A percentile compares a stretch with the other conserved stretches of the same genome.
Conservation (phyloP, 495 filamentous ascomycete species). For the Annulohypoxylon moriforme region DNA sequence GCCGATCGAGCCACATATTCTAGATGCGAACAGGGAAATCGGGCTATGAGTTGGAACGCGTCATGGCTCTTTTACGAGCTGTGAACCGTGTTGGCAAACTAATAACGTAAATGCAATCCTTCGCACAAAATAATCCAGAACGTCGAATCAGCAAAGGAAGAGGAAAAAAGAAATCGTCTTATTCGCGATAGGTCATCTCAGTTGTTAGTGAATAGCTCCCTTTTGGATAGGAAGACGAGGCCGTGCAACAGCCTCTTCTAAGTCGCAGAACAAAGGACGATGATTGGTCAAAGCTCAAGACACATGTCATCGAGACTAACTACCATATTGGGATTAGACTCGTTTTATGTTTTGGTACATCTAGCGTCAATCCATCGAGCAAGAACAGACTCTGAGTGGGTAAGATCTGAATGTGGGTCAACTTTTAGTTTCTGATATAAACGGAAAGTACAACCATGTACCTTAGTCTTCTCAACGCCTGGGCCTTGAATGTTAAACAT, state of each 20-base stretch:
- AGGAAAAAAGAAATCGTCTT: not conserved
- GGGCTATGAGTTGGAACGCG: slow-evolving; percentile 30
- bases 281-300: slow-evolving; percentile 40
- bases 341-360: slow-evolving; percentile 9
- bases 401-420: slow-evolving; percentile 25
- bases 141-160: not conserved
- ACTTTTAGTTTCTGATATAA: slow-evolving; percentile 9
- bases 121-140: not conserved
- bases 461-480: not conserved
- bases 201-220: slow-evolving; percentile 16
- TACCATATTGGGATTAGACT: slow-evolving; percentile 31
- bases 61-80: slow-evolving; percentile 34
- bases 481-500: not conserved
- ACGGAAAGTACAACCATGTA: not conserved
- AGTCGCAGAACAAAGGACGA: slow-evolving; percentile 3
- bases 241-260: slow-evolving; percentile 42
- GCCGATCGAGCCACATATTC: slow-evolving; percentile 89
- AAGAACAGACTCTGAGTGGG: slow-evolving; percentile 2
- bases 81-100: slow-evolving; percentile 10
- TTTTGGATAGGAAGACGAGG: slow-evolving; percentile 25
- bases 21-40: slow-evolving; percentile 30
- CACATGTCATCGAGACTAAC: slow-evolving; percentile 33
- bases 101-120: not conserved
- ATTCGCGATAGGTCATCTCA: slow-evolving; percentile 13
- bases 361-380: not conserved